Evolutionary conservation across 1,284 basidiomycete genomes (phyloP).

Genomic region (Trichosporon sp.): DNA sequence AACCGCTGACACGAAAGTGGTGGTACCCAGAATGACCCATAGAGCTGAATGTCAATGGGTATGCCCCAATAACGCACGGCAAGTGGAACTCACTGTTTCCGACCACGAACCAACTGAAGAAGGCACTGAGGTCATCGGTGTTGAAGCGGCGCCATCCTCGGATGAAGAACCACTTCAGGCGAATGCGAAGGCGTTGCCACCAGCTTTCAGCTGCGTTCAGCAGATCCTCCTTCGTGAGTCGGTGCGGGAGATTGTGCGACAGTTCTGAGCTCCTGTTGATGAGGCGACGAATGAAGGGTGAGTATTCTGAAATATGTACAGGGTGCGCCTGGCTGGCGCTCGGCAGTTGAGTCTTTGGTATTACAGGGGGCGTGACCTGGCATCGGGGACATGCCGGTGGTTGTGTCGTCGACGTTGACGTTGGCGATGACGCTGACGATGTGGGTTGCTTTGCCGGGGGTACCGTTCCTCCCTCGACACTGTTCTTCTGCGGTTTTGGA

Average conservation of each 20-base stretch:
- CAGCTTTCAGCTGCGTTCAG: conserved; percentile 81
- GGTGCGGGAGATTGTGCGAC: conserved; percentile 62
- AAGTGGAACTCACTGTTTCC: conserved; percentile 67
- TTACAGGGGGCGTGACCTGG: conserved; percentile 8
- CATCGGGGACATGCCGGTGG: conserved; percentile 6
- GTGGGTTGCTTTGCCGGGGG: conserved; percentile 25
- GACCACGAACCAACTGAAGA: conserved; percentile 90
- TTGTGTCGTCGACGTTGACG: conserved; percentile 12
- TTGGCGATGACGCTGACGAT: conserved; percentile 16
- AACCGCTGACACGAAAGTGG: conserved; percentile 92
- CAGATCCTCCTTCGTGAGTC: conserved; percentile 84
- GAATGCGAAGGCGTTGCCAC: conserved; percentile 84
- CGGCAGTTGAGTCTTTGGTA: neutral
- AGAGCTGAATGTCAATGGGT: conserved; percentile 37
- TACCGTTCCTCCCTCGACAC: neutral
- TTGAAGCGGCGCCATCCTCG: conserved; percentile 94
- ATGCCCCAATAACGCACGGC: too few relatives aligned
- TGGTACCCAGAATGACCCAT: conserved; percentile 95
- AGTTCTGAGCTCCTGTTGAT: conserved; percentile 44
- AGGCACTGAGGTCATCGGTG: conserved; percentile 94
- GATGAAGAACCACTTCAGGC: conserved; percentile 98
- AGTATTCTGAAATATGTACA: conserved; percentile 62
- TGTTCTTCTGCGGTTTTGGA: neutral
- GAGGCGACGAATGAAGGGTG: conserved; percentile 74
- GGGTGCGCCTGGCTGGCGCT: neutral